Base-by-base conservation (phyloP, 2,329 filamentous ascomycete genomes). In the Orbilia ellipsospora region DNA sequence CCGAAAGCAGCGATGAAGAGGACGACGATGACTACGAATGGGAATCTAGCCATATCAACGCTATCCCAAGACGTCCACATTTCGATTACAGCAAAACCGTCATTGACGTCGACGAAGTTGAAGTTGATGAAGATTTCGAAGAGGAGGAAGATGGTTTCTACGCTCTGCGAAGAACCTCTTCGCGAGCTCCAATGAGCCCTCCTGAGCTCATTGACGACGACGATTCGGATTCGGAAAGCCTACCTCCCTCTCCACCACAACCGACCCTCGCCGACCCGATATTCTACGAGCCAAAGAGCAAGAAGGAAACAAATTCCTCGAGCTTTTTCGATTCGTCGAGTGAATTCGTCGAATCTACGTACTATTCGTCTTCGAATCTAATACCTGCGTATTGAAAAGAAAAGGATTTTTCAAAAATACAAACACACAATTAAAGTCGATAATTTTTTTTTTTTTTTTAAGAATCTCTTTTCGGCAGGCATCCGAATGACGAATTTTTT, bases 41-140 rank as follows among this genome's bases (percentile, higher is more conserved):
- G 77, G 80, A 82, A 62, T 80, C 82, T 74, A 80, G 82, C 23
- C 81, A 84, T 77, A 81, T 82, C 61, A 69, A 45, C n/a, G 57
- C 72, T 48, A 77, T 63, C 16, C 61, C 65, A 42, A 78, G 72
- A 48, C 55, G 51, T 5, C 66, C 74, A 44, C 81, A 81, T 51
- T 79, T 81, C 23, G 73, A 67, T 63, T 78, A 74, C 73, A 64
- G 70, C 66, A 77, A 77, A 51, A 76, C 76, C 23, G 55, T 75
- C 55, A 77, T 77, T 23, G 77, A 78, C n/a, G 72, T 79, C 57
- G 83, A 84, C 68, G 83, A 83, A 78, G 82, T 82, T 55, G 83
- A 84, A 50, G 81, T 83, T 16, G 81, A 84, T 77, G 90, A 93
- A 81, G 88, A 87, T 76, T 90, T 90, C 77, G 84, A 83, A 5